Base-by-base conservation (phyloP, 1,139 yeast genomes). In the Yamadazyma diospyri region DNA sequence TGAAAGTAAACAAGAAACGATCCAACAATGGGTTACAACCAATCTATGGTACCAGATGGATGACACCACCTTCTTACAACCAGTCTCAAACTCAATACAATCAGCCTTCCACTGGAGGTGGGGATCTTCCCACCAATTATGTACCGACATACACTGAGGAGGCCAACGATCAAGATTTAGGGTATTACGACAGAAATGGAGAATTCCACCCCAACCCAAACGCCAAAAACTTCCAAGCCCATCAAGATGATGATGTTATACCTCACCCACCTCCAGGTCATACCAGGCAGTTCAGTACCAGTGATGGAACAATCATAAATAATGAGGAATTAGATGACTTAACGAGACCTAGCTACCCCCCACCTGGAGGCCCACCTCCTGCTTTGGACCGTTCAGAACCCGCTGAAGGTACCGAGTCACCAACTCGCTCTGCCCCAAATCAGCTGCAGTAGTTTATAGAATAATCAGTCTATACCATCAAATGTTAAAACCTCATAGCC, bases 21-120 rank as follows among this genome's bases (percentile, higher is more conserved):
- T 64, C 74, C 2, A 64, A 55, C 22, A 57, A 62, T 25, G 97
- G 97, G 5, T 64, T 67, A 25, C 69, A 69, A 19, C 96, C 97
- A 0, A 66, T 87, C 4, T 70, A 78, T 38, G 94, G 94, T 6
- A 87, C 97, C 1, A 76, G 86, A 7, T 88, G 96, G 94, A 74
- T 88, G 70, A 81, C 94, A 0, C 96, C 96, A 4, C 95, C 96
- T 0, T 69, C 83, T n/a, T 87, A 88, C 53, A 59, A 70, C 39
- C 92, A 82, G 48, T 75, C 92, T 3, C 87, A 84, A 47, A 67
- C 65, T 36, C 81, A 77, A 37, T 76, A 80, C 46, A 67, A 69
- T 31, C 70, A 64, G 35, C 68, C 70, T 0, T 51, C 55, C 18
- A 45, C 47, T 23, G 48, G 65, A 23, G 63, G 69, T 29, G 61